A percentile compares a stretch with the other conserved stretches of the same genome.
phyloP scores from a whole-genome alignment of 768 basidiomycete species.

The Suillus plorans region DNA sequence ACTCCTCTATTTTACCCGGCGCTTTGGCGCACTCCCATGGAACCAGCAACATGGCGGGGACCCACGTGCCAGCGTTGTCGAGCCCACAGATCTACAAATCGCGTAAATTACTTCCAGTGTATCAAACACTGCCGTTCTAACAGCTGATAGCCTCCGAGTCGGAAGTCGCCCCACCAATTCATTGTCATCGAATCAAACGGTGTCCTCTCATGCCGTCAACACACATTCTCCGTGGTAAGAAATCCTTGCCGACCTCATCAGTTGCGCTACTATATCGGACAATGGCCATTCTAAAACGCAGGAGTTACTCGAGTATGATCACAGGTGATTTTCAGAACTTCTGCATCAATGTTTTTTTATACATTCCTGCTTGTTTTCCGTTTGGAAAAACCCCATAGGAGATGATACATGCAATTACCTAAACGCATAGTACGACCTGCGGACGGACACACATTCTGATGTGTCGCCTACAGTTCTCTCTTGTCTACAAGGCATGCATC shows the following conservation, averaged over 20 bases:
- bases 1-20: not conserved
- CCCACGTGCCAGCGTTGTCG: not conserved
- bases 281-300: not conserved
- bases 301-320: not conserved
- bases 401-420: no score
- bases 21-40: not conserved
- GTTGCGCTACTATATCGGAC: not conserved
- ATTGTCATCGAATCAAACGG: not conserved
- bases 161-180: not conserved
- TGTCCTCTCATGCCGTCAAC: no score
- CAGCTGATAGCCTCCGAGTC: not conserved
- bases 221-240: no score
- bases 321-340: not conserved
- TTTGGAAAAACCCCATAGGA: not conserved
- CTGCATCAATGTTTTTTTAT: not conserved
- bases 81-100: not conserved
- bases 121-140: not conserved
- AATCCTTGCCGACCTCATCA: no score
- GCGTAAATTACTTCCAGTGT: not conserved
- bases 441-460: not conserved
- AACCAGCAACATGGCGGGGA: not conserved
- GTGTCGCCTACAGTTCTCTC: not conserved
- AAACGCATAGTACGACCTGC: not conserved
- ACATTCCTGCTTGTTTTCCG: not conserved
- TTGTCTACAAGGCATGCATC: not conserved